Conservation (phyloP, 2,329 filamentous ascomycete species). For the Plenodomus lindquistii region DNA sequence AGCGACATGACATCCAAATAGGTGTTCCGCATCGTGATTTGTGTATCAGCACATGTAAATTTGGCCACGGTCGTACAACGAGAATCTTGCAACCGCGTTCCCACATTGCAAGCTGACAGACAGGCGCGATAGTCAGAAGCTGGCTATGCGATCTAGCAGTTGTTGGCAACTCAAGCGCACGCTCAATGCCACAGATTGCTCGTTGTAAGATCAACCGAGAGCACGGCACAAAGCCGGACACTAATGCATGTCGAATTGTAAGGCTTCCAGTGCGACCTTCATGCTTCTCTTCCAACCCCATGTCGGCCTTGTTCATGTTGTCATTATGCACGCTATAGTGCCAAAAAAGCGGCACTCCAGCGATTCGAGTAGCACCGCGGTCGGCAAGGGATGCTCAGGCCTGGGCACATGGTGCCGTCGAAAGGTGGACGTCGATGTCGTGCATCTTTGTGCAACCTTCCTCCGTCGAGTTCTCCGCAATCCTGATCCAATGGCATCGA, state of each 20-base stretch:
- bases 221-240: not conserved
- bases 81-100: not conserved
- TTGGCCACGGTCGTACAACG: not conserved
- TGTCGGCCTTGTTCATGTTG: not conserved
- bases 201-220: not conserved
- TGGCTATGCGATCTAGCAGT: not conserved
- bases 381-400: not conserved
- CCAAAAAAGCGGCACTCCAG: not conserved
- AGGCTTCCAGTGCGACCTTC: not conserved
- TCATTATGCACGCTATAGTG: not conserved
- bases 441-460: slow-evolving; percentile 1
- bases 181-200: not conserved
- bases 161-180: not conserved
- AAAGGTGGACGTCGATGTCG: not conserved
- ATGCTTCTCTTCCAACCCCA: not conserved
- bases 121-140: not conserved
- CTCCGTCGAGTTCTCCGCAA: not conserved
- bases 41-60: not conserved
- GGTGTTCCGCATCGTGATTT: not conserved
- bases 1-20: slow-evolving; percentile 13
- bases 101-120: not conserved
- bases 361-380: not conserved
- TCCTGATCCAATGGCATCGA: not conserved
- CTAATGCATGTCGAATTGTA: no score
- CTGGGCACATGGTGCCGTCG: not conserved